Evolutionary conservation across 1,139 yeast genomes (phyloP).

Genomic region (Blastobotrys illinoisensis): DNA sequence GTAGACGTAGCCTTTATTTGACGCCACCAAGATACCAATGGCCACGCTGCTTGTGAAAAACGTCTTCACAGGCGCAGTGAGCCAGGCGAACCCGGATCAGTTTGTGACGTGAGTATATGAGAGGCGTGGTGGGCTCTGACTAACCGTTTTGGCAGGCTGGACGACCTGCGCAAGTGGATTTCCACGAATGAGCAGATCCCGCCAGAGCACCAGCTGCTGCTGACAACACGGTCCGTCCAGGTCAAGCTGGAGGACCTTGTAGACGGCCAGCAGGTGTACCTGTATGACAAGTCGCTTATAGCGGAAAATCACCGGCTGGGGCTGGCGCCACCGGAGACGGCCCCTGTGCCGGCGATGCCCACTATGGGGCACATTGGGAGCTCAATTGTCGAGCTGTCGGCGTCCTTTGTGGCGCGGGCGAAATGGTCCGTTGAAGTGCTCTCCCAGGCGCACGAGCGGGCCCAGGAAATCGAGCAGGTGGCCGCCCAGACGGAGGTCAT

Average conservation of each 20-base stretch:
- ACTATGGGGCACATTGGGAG: not conserved
- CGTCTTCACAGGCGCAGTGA: constrained; percentile 9
- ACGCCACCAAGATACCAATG: not conserved
- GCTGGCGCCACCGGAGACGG: not conserved
- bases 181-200: constrained; percentile 17
- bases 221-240: constrained; percentile 27
- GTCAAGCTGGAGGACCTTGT: constrained; percentile 27
- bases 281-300: constrained; percentile 25
- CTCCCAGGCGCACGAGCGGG: constrained; percentile 9
- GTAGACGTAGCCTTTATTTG: not conserved
- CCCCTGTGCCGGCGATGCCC: not conserved
- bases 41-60: constrained; percentile 7
- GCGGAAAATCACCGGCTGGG: constrained; percentile 1
- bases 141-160: constrained; percentile 4
- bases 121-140: not conserved
- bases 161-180: constrained; percentile 43
- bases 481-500: constrained; percentile 22
- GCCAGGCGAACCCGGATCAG: constrained; percentile 8
- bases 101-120: constrained; percentile 7
- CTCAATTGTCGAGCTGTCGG: constrained; percentile 2
- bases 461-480: constrained; percentile 11
- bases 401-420: constrained; percentile 7
- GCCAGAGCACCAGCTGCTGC: constrained; percentile 26
- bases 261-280: constrained; percentile 25
- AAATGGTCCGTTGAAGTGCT: constrained; percentile 16